Conservation (phyloP, 1,284 basidiomycete species). For the Exsudoporus floridanus region DNA sequence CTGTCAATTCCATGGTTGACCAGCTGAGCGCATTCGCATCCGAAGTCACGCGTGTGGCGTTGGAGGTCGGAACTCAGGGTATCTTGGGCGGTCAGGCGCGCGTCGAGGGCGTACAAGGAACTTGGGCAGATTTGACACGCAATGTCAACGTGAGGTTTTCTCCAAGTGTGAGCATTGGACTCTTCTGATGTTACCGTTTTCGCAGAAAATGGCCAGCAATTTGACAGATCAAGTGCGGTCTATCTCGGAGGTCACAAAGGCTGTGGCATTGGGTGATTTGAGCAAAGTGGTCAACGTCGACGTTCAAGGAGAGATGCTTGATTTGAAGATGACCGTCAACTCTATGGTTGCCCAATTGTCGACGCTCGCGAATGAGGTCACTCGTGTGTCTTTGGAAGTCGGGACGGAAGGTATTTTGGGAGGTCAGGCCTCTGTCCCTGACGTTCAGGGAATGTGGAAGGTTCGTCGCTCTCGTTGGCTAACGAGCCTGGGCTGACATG, state of each 20-base stretch:
- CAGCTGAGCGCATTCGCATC: constrained; percentile 89
- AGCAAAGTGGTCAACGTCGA: constrained; percentile 91
- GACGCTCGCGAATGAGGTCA: constrained; percentile 85
- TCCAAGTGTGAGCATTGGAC: constrained; percentile 17
- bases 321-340: constrained; percentile 90
- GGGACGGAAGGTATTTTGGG: constrained; percentile 96
- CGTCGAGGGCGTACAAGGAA: constrained; percentile 91
- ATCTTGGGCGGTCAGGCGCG: constrained; percentile 90
- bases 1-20: constrained; percentile 87
- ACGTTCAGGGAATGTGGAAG: constrained; percentile 92
- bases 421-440: constrained; percentile 87
- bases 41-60: constrained; percentile 93
- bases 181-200: constrained; percentile 16
- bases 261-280: constrained; percentile 91
- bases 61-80: constrained; percentile 90
- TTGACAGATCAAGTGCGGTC: constrained; percentile 96
- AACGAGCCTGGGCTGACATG: constrained; percentile 1
- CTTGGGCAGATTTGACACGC: constrained; percentile 89
- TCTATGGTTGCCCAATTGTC: constrained; percentile 86
- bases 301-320: constrained; percentile 96
- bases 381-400: constrained; percentile 86
- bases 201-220: constrained; percentile 84
- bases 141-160: constrained; percentile 74
- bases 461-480: constrained; percentile 37
- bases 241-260: constrained; percentile 96